Conservation (phyloP, 257 asterid species). For the Misopates orontium region DNA sequence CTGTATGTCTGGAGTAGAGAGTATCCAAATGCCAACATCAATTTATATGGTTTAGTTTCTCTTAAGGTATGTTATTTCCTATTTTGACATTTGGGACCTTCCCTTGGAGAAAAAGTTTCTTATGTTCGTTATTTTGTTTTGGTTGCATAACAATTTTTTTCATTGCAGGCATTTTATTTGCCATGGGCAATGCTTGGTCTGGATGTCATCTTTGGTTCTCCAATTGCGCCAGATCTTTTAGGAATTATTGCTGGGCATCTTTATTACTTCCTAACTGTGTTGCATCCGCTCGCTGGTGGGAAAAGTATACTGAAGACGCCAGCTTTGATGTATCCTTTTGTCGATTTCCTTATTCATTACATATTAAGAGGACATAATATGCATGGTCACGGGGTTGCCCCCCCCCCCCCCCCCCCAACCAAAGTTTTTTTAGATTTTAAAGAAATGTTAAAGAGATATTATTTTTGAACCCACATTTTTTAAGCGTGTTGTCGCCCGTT, state of each 20-base stretch:
- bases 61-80: slow-evolving; percentile 62
- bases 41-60: slow-evolving; percentile 78
- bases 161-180: slow-evolving; percentile 82
- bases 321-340: slow-evolving; percentile 78
- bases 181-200: slow-evolving; percentile 99
- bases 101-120: background rate
- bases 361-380: background rate
- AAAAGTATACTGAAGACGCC: slow-evolving; percentile 75
- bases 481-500: no score
- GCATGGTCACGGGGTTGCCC: background rate
- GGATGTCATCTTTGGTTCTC: slow-evolving; percentile 84
- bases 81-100: background rate
- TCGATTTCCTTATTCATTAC: slow-evolving; percentile 11
- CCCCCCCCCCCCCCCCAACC: no score
- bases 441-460: no score
- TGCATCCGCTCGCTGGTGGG: slow-evolving; percentile 96
- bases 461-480: no score
- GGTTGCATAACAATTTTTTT: slow-evolving; percentile 13
- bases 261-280: slow-evolving; percentile 79
- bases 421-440: no score
- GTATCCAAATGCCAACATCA: slow-evolving; percentile 79
- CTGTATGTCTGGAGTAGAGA: slow-evolving; percentile 96
- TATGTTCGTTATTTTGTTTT: slow-evolving; percentile 1
- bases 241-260: slow-evolving; percentile 93
- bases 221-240: slow-evolving; percentile 71